Evolutionary conservation across 2,329 filamentous ascomycete species (phyloP).

Genomic region (Arachnomyces sp.): DNA sequence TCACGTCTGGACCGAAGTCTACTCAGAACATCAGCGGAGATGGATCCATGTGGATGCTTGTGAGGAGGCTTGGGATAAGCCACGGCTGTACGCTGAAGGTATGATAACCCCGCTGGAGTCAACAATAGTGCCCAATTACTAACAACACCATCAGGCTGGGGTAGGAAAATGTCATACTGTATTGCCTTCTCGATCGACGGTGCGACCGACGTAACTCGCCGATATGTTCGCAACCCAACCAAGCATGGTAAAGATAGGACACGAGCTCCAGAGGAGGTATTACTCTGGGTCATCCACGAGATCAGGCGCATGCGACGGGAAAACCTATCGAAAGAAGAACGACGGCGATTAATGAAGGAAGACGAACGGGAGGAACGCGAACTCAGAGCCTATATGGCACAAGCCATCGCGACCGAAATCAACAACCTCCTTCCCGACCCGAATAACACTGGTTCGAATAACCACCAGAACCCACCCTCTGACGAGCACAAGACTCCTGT

Average conservation of each 20-base stretch:
- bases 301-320: conserved; percentile 76
- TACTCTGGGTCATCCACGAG: conserved; percentile 86
- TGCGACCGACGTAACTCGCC: conserved; percentile 59
- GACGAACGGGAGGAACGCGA: conserved; percentile 44
- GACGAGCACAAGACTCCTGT: conserved; percentile 38
- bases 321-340: conserved; percentile 79
- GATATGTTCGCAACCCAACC: conserved; percentile 51
- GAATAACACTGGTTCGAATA: conserved; percentile 16
- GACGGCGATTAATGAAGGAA: conserved; percentile 42
- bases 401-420: conserved; percentile 39
- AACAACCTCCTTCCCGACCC: conserved; percentile 33
- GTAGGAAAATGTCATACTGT: conserved; percentile 94
- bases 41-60: conserved; percentile 98
- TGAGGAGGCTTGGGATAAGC: conserved; percentile 92
- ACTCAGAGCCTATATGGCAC: conserved; percentile 37
- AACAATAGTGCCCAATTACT: conserved; percentile 7
- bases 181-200: conserved; percentile 92
- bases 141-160: conserved; percentile 57
- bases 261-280: conserved; percentile 77
- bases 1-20: conserved; percentile 96
- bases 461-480: conserved; percentile 8
- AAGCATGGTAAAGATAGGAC: conserved; percentile 63
- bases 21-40: conserved; percentile 83
- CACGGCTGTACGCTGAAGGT: conserved; percentile 82
- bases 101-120: conserved; percentile 26